These are phyloP conservation scores for Fagopyrum homotropicum DNA, from an alignment of 148 eudicot genomes.

Conservation along the genomic window DNA sequence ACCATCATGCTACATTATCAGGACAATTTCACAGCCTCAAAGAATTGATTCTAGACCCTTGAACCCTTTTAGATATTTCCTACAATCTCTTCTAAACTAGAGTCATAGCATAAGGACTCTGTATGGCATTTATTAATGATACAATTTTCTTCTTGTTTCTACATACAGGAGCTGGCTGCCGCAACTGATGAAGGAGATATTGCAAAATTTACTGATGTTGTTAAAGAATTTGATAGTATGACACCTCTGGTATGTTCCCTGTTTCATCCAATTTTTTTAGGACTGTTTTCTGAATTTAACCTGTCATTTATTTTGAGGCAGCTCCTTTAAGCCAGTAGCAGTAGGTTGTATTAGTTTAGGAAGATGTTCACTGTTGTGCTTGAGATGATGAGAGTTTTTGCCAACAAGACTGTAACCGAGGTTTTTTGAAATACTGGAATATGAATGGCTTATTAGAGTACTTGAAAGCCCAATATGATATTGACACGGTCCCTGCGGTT, in stretches of 20 bases:
- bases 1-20: too few species aligned
- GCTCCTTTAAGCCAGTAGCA: neutral
- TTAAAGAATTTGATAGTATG: conserved; percentile 64
- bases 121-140: neutral
- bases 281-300: neutral
- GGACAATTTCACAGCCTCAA: too few species aligned
- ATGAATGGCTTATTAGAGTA: neutral
- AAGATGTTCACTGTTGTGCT: neutral
- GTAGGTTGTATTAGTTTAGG: neutral
- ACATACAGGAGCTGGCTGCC: conserved; percentile 45
- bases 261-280: neutral
- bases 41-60: too few species aligned
- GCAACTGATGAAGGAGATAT: conserved; percentile 60
- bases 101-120: neutral
- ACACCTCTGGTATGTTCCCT: conserved; percentile 46
- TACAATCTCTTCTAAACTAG: too few species aligned
- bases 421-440: neutral
- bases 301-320: neutral
- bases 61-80: too few species aligned
- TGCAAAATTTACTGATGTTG: conserved; percentile 42
- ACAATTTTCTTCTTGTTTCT: neutral
- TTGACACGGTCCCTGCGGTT: too few species aligned
- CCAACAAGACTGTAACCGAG: neutral
- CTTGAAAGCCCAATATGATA: too few species aligned
- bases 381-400: neutral